phyloP scores from a whole-genome alignment of 495 filamentous ascomycete genomes.

The Endocarpon pusillum region DNA sequence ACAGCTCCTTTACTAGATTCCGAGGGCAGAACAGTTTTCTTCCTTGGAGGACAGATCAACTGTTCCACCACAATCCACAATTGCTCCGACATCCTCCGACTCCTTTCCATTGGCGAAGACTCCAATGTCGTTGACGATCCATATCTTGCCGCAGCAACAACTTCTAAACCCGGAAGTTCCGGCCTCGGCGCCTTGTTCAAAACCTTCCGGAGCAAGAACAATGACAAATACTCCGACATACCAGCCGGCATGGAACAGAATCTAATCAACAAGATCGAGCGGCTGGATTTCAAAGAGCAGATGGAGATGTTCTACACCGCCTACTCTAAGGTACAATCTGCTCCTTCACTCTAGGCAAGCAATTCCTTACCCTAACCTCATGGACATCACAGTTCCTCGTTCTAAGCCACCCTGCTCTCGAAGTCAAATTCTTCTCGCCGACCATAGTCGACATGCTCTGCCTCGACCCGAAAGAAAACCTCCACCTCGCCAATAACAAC shows the following conservation, averaged over 20 bases:
- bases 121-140: slow-evolving; percentile 6
- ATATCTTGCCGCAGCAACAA: slow-evolving; percentile 1
- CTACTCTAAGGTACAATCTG: slow-evolving; percentile 29
- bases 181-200: slow-evolving; percentile 14
- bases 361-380: not conserved
- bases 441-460: slow-evolving; percentile 24
- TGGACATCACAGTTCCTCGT: slow-evolving; percentile 17
- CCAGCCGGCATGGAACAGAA: slow-evolving; percentile 21
- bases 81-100: slow-evolving; percentile 29
- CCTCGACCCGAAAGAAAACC: slow-evolving; percentile 18
- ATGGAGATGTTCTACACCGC: slow-evolving; percentile 25
- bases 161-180: slow-evolving; percentile 1
- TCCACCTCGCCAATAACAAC: slow-evolving; percentile 25
- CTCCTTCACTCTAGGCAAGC: slow-evolving; percentile 6
- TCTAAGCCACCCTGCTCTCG: slow-evolving; percentile 16
- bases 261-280: slow-evolving; percentile 20
- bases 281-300: slow-evolving; percentile 23
- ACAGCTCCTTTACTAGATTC: slow-evolving; percentile 28
- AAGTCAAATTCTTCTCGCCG: slow-evolving; percentile 18
- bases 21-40: slow-evolving; percentile 26
- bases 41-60: slow-evolving; percentile 38
- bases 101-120: slow-evolving; percentile 21
- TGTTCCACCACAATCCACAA: slow-evolving; percentile 33
- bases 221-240: slow-evolving; percentile 5
- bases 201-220: slow-evolving; percentile 14